Conservation (phyloP, 306 rosid species). For the Phaseolus lunatus region DNA sequence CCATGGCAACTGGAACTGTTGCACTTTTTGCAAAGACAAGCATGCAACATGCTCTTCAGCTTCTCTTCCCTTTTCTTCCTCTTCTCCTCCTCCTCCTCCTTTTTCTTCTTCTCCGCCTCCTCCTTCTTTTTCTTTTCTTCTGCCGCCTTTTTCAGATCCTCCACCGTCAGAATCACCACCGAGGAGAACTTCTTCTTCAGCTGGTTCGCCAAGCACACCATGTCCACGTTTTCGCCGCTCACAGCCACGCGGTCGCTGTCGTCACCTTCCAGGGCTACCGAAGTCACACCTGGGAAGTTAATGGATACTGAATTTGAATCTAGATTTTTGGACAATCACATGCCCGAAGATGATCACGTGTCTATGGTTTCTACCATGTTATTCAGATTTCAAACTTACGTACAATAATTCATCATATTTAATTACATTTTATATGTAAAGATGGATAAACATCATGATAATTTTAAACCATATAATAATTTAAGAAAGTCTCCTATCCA, state of each 20-base stretch:
- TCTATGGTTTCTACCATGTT: not conserved
- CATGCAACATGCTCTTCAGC: not conserved
- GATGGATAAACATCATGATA: not conserved
- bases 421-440: not conserved
- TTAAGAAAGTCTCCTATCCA: too few relatives aligned
- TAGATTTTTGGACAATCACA: not conserved
- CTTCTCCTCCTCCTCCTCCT: not conserved
- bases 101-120: not conserved
- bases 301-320: not conserved
- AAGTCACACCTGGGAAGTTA: constrained; percentile 47
- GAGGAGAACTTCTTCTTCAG: constrained; percentile 48
- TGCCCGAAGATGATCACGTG: not conserved
- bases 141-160: constrained; percentile 10
- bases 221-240: constrained; percentile 43
- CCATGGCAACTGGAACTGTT: not conserved
- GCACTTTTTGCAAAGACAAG: not conserved
- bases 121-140: constrained; percentile 32
- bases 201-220: constrained; percentile 22
- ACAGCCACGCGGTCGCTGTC: constrained; percentile 48
- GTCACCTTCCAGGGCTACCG: constrained; percentile 55
- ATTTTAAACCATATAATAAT: too few relatives aligned
- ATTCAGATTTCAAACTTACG: too few relatives aligned
- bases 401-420: too few relatives aligned
- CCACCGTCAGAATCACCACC: constrained; percentile 38
- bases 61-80: not conserved